Evolutionary conservation across 345 rosid species (phyloP), one percentile per base, ranked within the genome.

Genomic region (Pelargonium nanum): DNA sequence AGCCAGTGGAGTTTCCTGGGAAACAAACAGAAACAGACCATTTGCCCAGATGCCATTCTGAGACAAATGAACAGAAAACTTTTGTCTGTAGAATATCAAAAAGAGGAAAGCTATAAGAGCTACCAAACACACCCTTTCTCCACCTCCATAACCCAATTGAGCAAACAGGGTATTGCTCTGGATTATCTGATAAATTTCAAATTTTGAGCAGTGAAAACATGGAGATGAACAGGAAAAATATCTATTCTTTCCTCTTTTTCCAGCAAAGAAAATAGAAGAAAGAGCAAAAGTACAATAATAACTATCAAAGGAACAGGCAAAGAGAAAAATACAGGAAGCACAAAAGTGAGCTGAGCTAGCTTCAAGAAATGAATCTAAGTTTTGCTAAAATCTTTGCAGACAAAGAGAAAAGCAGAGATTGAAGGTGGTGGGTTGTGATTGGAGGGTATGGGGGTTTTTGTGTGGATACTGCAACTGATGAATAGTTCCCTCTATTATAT

Each of bases 361-460:
- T 74, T 58, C 57, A 69, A 65, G 71, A 53, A 71, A 67, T 71
- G 81, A 68, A 77, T 70, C 78, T 70, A 58, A 69, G 59, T 56
- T 52, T 55, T 34, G 67, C 71, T 64, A 55, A 45, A 58, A 57
- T 15, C 60, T 52, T 40, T 28, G 55, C 24, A 65, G 55, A 57
- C 23, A 24, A 22, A 26, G 12, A 22, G 28, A 13, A 56, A 30
- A 56, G 26, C 30, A 50, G 52, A 64, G 68, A 62, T 12, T 30
- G 67, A 68, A 70, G 70, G 80, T 75, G 83, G 75, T 67, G 66
- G 40, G 52, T 55, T 75, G 65, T 75, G 79, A 81, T 81, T 79
- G 86, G 83, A 68, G 75, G 66, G 24, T 56, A 66, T 64, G 78
- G 74, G 63, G 64, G 24, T 63, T 61, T 61, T 69, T 77, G n/a